Evolutionary conservation across 441 rosid genomes (phyloP).

Genomic region (Erodium trifolium): DNA sequence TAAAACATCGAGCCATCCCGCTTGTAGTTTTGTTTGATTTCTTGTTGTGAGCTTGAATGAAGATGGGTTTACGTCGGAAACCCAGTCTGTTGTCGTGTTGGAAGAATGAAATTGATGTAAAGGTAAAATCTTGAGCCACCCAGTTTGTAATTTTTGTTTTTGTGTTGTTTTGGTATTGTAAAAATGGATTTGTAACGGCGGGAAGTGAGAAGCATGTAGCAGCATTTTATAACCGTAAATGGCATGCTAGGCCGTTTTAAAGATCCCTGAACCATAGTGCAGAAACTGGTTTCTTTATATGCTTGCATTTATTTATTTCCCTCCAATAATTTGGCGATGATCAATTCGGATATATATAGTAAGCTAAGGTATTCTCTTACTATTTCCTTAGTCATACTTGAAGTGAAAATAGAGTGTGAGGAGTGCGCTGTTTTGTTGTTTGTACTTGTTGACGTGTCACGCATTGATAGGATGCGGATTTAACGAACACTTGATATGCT

Average conservation of each 20-base stretch:
- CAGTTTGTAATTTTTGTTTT: not conserved
- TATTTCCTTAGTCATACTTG: not conserved
- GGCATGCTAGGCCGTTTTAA: not conserved
- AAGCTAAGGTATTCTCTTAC: not conserved
- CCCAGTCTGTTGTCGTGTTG: not conserved
- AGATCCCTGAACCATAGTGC: not conserved
- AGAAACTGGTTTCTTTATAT: not conserved
- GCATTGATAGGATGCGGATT: no score
- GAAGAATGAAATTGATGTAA: not conserved
- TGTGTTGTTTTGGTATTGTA: not conserved
- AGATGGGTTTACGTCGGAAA: not conserved
- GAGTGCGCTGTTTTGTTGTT: not conserved
- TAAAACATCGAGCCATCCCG: not conserved
- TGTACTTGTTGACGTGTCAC: not conserved
- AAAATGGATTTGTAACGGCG: not conserved
- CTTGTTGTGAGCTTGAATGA: not conserved
- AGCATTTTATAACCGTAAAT: not conserved
- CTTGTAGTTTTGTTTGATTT: not conserved
- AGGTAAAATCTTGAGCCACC: not conserved
- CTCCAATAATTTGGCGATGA: not conserved
- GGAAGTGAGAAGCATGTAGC: not conserved
- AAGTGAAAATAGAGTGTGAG: not conserved
- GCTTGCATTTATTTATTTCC: not conserved
- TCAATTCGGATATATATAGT: not conserved
- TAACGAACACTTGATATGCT: no score